A percentile compares a stretch with the other conserved stretches of the same genome.
Evolutionary conservation across 768 basidiomycete genomes (phyloP).

Genomic region (Naganishia vaughanmartiniae): DNA sequence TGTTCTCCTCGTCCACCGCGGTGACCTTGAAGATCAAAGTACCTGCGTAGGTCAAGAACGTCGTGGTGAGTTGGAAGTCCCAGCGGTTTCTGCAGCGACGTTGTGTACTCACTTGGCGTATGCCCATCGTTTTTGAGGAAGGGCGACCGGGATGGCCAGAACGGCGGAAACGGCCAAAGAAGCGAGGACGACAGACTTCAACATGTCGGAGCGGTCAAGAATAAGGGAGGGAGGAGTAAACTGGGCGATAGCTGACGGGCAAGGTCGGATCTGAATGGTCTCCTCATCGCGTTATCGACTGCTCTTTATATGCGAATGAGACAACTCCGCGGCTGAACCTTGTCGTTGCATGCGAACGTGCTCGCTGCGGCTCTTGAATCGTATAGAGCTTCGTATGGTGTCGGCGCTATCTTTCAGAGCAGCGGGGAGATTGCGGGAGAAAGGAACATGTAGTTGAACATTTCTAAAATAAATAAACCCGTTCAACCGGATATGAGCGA

Average conservation of each 20-base stretch:
- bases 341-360: background rate
- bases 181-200: conserved; percentile 18
- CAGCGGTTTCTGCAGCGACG: background rate
- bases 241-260: background rate
- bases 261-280: background rate
- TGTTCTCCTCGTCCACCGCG: conserved; percentile 74
- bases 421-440: background rate
- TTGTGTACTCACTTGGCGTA: conserved; percentile 5
- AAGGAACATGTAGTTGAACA: background rate
- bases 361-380: background rate
- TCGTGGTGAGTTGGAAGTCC: background rate
- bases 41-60: conserved; percentile 2
- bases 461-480: background rate
- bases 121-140: conserved; percentile 17
- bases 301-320: background rate
- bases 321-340: background rate
- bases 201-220: background rate
- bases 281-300: background rate
- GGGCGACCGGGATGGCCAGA: conserved; percentile 2
- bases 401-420: background rate
- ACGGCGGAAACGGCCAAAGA: conserved; percentile 9
- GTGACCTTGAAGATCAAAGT: conserved; percentile 43
- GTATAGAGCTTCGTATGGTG: background rate
- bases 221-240: background rate
- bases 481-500: conserved; percentile 9